phyloP scores from a whole-genome alignment of 306 rosid genomes.

The Bauhinia variegata region DNA sequence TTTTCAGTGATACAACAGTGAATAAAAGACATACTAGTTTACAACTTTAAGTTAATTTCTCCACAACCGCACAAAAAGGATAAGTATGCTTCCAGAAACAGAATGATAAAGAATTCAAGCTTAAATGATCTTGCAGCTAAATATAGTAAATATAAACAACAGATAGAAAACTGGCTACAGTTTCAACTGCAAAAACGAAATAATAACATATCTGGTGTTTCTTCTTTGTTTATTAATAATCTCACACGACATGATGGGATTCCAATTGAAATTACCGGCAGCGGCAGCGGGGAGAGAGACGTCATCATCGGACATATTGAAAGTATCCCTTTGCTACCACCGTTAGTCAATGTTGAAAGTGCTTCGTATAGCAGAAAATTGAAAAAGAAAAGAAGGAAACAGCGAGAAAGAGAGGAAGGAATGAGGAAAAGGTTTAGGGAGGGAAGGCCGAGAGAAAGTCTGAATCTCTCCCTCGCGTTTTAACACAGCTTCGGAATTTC shows the following conservation, averaged over 20 bases:
- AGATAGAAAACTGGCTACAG: too few species aligned
- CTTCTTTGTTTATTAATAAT: background rate
- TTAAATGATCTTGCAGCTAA: background rate
- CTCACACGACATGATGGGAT: background rate
- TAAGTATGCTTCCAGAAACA: too few species aligned
- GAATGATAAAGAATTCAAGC: background rate
- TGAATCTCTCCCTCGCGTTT: background rate
- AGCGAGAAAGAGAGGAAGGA: too few species aligned
- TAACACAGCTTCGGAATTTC: background rate
- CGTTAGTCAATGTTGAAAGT: conserved; percentile 1
- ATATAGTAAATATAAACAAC: too few species aligned
- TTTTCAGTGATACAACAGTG: background rate
- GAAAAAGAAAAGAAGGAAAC: background rate
- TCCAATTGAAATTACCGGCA: too few species aligned
- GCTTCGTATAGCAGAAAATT: conserved; percentile 27
- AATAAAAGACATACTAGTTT: background rate
- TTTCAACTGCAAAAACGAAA: too few species aligned
- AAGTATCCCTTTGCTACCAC: background rate
- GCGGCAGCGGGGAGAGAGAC: conserved; percentile 29
- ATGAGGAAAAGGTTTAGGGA: background rate
- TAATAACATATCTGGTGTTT: too few species aligned
- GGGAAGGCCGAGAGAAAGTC: too few species aligned
- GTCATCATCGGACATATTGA: conserved; percentile 18
- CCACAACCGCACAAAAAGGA: too few species aligned
- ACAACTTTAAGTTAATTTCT: background rate